A percentile compares a stretch with the other conserved stretches of the same genome.
Evolutionary conservation across 1,284 basidiomycete species (phyloP).

Genomic region (Tilletia horrida): DNA sequence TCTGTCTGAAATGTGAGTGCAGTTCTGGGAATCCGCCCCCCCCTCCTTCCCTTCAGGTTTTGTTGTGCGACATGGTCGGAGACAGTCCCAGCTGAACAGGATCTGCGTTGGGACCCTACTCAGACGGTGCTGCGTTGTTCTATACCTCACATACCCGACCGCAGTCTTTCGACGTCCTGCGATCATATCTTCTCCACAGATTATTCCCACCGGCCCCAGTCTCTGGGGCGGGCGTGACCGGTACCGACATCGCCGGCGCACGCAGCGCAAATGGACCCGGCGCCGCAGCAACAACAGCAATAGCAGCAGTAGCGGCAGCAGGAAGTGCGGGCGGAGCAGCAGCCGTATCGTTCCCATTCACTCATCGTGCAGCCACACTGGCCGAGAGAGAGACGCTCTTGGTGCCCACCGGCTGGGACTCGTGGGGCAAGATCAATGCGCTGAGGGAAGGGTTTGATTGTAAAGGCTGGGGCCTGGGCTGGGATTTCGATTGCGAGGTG

Average conservation of each 20-base stretch:
- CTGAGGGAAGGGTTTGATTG: constrained; percentile 87
- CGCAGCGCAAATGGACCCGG: constrained; percentile 15
- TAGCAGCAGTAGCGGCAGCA: constrained; percentile 58
- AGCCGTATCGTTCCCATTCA: constrained; percentile 79
- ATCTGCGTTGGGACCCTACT: no score
- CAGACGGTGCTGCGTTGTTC: constrained; percentile 87
- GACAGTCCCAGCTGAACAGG: no score
- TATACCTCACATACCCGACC: constrained; percentile 79
- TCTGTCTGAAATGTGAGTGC: constrained; percentile 81
- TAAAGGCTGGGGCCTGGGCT: constrained; percentile 73
- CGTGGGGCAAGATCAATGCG: constrained; percentile 91
- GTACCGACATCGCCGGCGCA: neutral
- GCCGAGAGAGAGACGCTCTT: constrained; percentile 81
- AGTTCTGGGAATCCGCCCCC: no score
- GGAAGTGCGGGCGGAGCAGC: constrained; percentile 56
- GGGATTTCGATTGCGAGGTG: constrained; percentile 44
- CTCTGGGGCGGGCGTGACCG: constrained; percentile 19
- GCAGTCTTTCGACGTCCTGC: constrained; percentile 71
- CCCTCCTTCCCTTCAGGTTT: no score
- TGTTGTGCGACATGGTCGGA: neutral
- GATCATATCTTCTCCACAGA: constrained; percentile 82
- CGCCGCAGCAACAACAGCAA: neutral
- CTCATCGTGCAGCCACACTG: constrained; percentile 79
- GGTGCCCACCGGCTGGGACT: constrained; percentile 94
- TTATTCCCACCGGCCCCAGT: constrained; percentile 67